Evolutionary conservation across 1,284 basidiomycete species (phyloP).

Genomic region (Chalciporus sp.): DNA sequence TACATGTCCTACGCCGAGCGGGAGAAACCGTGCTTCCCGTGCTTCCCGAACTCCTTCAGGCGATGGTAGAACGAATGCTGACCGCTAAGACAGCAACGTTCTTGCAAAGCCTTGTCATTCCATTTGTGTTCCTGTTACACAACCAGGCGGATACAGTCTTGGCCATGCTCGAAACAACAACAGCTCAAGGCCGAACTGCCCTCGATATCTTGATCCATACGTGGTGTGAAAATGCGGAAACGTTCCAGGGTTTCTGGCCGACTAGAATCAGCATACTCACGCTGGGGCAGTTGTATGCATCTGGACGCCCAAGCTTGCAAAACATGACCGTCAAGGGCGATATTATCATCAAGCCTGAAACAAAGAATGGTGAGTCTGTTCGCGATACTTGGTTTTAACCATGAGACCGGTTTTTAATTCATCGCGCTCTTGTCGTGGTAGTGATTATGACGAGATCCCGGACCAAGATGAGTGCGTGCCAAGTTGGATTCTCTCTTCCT

Average conservation of each 20-base stretch:
- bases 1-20: conserved; percentile 84
- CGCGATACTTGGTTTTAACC: neutral
- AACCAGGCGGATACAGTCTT: conserved; percentile 81
- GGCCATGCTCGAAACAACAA: conserved; percentile 69
- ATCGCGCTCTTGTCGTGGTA: conserved; percentile 37
- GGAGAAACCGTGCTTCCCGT: conserved; percentile 80
- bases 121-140: conserved; percentile 91
- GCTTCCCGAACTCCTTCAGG: conserved; percentile 83
- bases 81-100: conserved; percentile 88
- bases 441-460: conserved; percentile 95
- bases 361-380: conserved; percentile 69
- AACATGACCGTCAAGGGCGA: conserved; percentile 88
- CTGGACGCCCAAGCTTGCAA: conserved; percentile 65
- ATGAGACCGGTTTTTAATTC: conserved; percentile 19
- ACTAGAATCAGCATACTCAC: conserved; percentile 84
- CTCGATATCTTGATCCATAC: conserved; percentile 83
- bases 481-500: conserved; percentile 10
- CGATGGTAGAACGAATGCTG: conserved; percentile 80
- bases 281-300: conserved; percentile 75
- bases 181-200: conserved; percentile 57
- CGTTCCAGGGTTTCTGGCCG: conserved; percentile 94
- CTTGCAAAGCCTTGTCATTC: conserved; percentile 87
- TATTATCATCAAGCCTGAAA: conserved; percentile 80
- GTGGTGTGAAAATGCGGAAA: conserved; percentile 94
- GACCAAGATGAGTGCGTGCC: conserved; percentile 76